Base-by-base conservation (phyloP, 768 basidiomycete species). In the Atractiella rhizophila region DNA sequence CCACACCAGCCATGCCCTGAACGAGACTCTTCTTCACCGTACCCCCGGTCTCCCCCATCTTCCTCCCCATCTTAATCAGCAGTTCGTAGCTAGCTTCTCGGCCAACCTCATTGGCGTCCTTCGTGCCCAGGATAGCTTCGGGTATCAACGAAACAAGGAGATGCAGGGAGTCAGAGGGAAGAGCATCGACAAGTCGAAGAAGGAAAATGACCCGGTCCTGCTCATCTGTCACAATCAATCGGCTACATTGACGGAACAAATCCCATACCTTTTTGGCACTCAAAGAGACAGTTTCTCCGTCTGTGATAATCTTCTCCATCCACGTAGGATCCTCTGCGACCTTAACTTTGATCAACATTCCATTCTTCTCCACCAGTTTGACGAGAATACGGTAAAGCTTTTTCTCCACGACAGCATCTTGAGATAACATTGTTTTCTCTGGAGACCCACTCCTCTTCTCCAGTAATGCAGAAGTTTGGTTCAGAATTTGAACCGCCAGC, bases 61-160 rank as follows among this genome's bases (percentile, higher is more conserved):
- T 91, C 51, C 65, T 65, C 2, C 81, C 91, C 83, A 98, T 88
- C 6, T 70, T 68, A 10, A 96, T 68, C 37, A 96, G 66, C 33
- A 91, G 60, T 11, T 86, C 81, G 56, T 88, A 98, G 1, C 86
- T 85, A 4, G 76, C 81, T 37, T 66, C 67, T 35, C 91, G 68
- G 0, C 85, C 74, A 53, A 80, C 83, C 56, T 85, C 83, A 26
- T 88, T 88, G 3, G 85, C 80, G 56, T 98, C 88, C 57, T 98
- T 98, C 11, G 86, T 94, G 2, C 80, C 83, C 21, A 98, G 62
- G 8, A 96, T 78, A 12, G 78, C 80, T 61, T 98, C 91, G 3
- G 88, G 82, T 34, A 96, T 75, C 19, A 96, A 63, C 2, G 75
- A 73, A 2, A 83, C 78, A 36, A 98, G 73, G 36, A 88, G 60